Base-by-base conservation (phyloP, 495 filamentous ascomycete species). In the Hyaloscypha bicolor region DNA sequence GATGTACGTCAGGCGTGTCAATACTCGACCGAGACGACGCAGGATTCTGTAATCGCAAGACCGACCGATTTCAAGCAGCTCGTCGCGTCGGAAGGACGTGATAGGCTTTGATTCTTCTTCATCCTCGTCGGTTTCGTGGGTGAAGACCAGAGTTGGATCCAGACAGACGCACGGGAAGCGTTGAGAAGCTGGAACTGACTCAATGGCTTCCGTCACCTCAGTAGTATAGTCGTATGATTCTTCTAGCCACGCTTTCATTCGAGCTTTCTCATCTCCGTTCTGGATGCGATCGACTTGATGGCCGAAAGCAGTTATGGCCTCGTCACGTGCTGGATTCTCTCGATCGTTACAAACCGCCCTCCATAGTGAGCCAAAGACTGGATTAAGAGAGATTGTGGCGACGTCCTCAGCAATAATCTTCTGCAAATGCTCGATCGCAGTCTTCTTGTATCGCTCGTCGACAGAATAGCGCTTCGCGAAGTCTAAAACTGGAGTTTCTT, bases 101-200 rank as follows among this genome's bases (percentile, higher is more conserved):
- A 74, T 71, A 9, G 75, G 60, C 16, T 19, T 48, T 16, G 63
- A 66, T 9, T 71, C 71, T 6, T 73, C 70, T 9, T 72, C 65
- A 14, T 58, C 63, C 4, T 62, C 37, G 6, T 58, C 29, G 12
- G n/a, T 35, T 22, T 63, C 63, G 22, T 45, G 66, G 1, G 42
- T 51, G 68, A 81, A 81, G 9, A 68, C 60, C 37, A 79, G 62
- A 1, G 80, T 82, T 3, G 80, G 81, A 60, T 82, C 80, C 6
- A 83, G 76, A 60, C 78, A 81, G 19, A 83, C 79, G 70, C 85
- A 86, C 3, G 79, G 79, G 74, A 81, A 88, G 55, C 77, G 76
- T 21, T 82, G 68, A 2, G 69, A 73, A 29, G 76, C 72, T 0
- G 81, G 75, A 16, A 88, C 78, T 1, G 66, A 51, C 45, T 79